Evolutionary conservation across 2,329 filamentous ascomycete species (phyloP), one percentile per base, ranked within the genome.

Genomic region (Apiospora saccharicola): DNA sequence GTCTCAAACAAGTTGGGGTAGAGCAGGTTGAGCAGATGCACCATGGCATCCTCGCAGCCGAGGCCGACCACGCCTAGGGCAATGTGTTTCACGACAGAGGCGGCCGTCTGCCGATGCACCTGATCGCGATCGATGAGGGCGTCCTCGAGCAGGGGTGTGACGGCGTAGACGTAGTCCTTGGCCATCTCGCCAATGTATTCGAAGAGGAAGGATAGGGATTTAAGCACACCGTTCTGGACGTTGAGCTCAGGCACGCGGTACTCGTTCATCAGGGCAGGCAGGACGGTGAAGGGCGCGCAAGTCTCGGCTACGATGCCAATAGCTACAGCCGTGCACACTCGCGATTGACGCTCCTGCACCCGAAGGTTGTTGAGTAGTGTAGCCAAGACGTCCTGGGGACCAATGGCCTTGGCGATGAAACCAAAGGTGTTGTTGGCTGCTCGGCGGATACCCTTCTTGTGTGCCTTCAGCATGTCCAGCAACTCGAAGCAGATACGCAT

Each of bases 131-230:
- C 96, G 83, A 98, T 98, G 74, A 99, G 91, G 2, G 97, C 96
- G 80, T 99, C 96, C 81, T 99, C 96, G 1, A 99, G 91, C 13
- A 99, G 87, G 8, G 96, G 96, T 2, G 95, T 98, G 46, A 99
- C 95, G 24, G 97, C 96, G 80, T 99, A 99, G 80, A 99, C 96
- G 81, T 99, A 99, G 83, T 99, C 96, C 85, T 98, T 99, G 75
- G 95, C 94, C 96, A 99, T 98, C 83, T 99, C 96, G 75, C 96
- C 96, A 81, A 99, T 99, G 84, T 99, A 99, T 81, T 99, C 96
- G 80, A 98, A 99, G 74, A 99, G 88, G 88, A 99, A 99, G 8
- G 94, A 97, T 70, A 99, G 89, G 6, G 95, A 95, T 83, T 99
- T 99, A 80, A 99, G 91, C 46, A 99, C 96, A 85, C 96, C 96